phyloP scores from a whole-genome alignment of 495 filamentous ascomycete genomes.

The Neurospora hispaniola region DNA sequence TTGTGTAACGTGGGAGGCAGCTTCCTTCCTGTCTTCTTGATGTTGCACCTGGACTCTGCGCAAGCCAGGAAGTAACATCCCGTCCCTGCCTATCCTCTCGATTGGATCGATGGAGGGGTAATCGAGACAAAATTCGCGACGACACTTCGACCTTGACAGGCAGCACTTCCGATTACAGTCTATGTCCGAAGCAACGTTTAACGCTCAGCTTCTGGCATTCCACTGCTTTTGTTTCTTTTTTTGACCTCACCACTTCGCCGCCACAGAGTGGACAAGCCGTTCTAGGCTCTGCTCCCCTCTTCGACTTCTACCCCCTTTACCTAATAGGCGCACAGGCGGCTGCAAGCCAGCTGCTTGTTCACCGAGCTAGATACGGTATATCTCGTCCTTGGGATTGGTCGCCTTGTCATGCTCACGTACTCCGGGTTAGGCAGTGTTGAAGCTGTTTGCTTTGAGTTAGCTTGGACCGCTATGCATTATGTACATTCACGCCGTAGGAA shows the following conservation, averaged over 20 bases:
- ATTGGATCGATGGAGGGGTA: background rate
- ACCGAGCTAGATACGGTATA: background rate
- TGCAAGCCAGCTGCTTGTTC: background rate
- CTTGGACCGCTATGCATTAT: background rate
- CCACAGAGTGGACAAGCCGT: background rate
- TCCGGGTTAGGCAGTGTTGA: background rate
- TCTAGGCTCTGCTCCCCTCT: background rate
- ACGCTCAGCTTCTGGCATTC: background rate
- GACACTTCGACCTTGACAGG: background rate
- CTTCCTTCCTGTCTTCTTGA: background rate
- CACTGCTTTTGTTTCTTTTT: too few relatives aligned
- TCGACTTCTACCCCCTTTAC: background rate
- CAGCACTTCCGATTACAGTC: background rate
- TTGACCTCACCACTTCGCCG: background rate
- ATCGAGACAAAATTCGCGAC: background rate
- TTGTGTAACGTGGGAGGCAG: background rate
- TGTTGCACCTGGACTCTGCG: background rate
- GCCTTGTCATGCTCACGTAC: background rate
- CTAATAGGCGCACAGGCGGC: background rate
- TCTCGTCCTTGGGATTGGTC: background rate
- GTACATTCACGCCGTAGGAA: background rate
- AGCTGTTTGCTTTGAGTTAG: background rate
- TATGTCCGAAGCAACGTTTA: background rate
- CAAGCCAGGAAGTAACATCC: background rate
- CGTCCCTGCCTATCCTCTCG: background rate